Base-by-base conservation (phyloP, 306 rosid species). In the Acacia confusa region DNA sequence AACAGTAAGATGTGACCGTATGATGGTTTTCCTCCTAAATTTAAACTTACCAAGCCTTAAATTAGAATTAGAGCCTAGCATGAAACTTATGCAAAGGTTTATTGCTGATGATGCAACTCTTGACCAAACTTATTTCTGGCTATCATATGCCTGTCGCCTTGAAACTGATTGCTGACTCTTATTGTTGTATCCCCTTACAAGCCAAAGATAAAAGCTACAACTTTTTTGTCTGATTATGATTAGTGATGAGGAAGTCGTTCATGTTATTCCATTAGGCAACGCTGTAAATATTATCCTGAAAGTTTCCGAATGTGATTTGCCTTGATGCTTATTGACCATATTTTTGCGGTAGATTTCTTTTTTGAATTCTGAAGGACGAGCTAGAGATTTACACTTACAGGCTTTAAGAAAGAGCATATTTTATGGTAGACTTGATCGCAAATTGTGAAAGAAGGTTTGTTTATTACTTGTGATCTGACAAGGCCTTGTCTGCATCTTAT, bases 361-460 rank as follows among this genome's bases (percentile, higher is more conserved):
- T 82, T 72, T 95, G 90, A 98, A 93, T 84, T 85, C 89, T 85
- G 99, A 95, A 91, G 98, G 99, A 52, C 86, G 93, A 78, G 91
- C 92, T 79, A 70, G 53, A n/a, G 91, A 95, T 87, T 83, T 94
- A 66, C 84, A 87, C 86, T 83, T 94, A 66, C 84, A 87, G 82
- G 92, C 91, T 76, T 87, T 93, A 74, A 89, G 94, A 82, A 93
- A 84, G 88, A 92, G 99, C 85, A 87, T 95, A 83, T 95, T 95
- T 88, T 95, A 95, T 84, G 98, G 99, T 11, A 97, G 99, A 75
- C 92, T 93, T 78, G 94, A 95, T 81, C 97, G 92, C 66, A 64
- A 83, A 20, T 77, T 93, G 76, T 91, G 97, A 48, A 86, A 88
- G 80, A 94, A 92, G 97, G 98, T 95, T 69, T 75, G 89, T 58